These are phyloP conservation scores for Spergularia bocconei DNA, from an alignment of 148 eudicot genomes.

Conservation along the genomic window DNA sequence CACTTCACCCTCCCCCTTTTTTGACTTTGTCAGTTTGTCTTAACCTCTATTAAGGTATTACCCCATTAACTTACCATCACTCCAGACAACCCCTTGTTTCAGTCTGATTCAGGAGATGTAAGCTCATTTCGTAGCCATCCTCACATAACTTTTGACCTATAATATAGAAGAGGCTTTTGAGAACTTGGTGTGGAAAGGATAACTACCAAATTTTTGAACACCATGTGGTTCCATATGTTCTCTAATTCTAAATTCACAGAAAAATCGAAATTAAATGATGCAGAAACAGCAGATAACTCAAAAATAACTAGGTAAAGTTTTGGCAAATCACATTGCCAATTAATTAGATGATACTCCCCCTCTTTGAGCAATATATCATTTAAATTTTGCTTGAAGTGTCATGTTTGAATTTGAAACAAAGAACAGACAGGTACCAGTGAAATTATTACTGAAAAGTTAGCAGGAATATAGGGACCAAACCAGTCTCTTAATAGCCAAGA, in stretches of 20 bases:
- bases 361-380: not conserved
- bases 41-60: too few species aligned
- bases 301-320: not conserved
- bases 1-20: too few species aligned
- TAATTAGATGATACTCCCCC: not conserved
- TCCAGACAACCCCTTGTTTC: not conserved
- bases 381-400: not conserved
- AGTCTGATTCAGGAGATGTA: not conserved
- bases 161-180: too few species aligned
- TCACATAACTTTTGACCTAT: too few species aligned
- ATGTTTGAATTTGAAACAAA: not conserved
- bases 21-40: too few species aligned
- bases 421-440: not conserved
- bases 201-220: not conserved
- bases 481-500: not conserved
- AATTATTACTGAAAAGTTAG: not conserved
- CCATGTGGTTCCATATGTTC: not conserved
- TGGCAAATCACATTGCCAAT: not conserved
- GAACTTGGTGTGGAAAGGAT: not conserved
- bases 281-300: not conserved
- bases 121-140: too few species aligned
- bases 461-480: constrained; percentile 8
- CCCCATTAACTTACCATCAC: too few species aligned
- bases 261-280: not conserved
- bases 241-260: not conserved